Conservation (phyloP, 78 protist species). For the Dictyostelium firmibasis region DNA sequence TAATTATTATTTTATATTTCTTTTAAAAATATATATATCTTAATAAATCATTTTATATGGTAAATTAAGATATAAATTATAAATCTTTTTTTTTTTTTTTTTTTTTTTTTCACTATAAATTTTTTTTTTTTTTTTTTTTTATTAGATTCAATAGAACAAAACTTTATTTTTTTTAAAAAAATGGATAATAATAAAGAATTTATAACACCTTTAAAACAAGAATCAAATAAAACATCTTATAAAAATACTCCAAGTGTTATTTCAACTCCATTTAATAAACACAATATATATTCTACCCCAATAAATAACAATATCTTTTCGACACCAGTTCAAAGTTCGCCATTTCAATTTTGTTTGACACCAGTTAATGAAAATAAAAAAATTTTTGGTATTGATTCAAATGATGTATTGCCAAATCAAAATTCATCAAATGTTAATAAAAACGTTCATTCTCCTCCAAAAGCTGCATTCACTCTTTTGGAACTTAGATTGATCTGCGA, state of each 20-base stretch:
- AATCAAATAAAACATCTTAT: not conserved
- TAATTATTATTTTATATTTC: not conserved
- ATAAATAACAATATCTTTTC: not conserved
- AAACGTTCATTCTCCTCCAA: slow-evolving; percentile 73
- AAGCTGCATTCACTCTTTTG: not conserved
- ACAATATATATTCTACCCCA: not conserved
- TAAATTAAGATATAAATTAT: not conserved
- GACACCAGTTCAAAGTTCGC: not conserved
- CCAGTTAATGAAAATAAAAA: slow-evolving; percentile 10
- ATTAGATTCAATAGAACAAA: no score
- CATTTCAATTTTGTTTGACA: slow-evolving; percentile 4
- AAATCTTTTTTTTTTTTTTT: not conserved
- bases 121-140: not conserved
- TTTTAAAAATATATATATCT: not conserved
- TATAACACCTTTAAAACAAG: not conserved
- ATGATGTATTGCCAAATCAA: not conserved
- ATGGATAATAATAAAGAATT: not conserved
- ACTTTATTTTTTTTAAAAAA: not conserved
- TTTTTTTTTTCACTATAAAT: no score
- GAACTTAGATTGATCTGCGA: slow-evolving; percentile 3
- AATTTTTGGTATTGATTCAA: not conserved
- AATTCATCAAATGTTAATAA: not conserved
- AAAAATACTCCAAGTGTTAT: not conserved
- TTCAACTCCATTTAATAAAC: not conserved
- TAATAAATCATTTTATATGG: not conserved